Evolutionary conservation across 352 stramenopile genomes (phyloP).

Genomic region (Thalassiosira livingstoniorum): DNA sequence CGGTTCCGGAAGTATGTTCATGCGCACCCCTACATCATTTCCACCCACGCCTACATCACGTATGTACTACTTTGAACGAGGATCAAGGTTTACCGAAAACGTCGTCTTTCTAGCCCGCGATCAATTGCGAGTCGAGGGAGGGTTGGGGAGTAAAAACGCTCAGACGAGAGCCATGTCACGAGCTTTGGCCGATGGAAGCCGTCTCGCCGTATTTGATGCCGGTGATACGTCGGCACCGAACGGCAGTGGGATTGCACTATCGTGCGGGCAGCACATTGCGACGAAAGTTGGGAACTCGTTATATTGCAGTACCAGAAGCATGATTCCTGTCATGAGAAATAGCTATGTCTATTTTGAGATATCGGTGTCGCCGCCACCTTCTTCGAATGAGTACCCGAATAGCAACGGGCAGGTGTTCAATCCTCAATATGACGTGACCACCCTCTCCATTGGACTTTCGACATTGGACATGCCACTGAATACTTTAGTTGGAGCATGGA

Average conservation of each 20-base stretch:
- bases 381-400: conserved; percentile 32
- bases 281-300: conserved; percentile 84
- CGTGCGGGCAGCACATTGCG: conserved; percentile 85
- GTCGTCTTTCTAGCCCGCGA: conserved; percentile 88
- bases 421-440: conserved; percentile 49
- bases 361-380: conserved; percentile 65
- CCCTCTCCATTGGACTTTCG: conserved; percentile 85
- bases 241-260: conserved; percentile 78
- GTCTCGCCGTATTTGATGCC: conserved; percentile 82
- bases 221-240: no score
- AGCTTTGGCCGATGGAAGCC: conserved; percentile 68
- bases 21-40: conserved; percentile 90
- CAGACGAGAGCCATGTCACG: conserved; percentile 82
- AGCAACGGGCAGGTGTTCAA: no score
- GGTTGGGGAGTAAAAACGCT: conserved; percentile 72
- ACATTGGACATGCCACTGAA: conserved; percentile 89
- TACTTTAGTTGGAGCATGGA: conserved; percentile 87
- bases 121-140: conserved; percentile 83
- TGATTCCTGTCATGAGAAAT: conserved; percentile 87
- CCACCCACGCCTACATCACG: conserved; percentile 86
- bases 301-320: conserved; percentile 83
- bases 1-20: conserved; percentile 73
- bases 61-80: conserved; percentile 83
- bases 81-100: conserved; percentile 86
- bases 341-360: conserved; percentile 88